Evolutionary conservation across 225 moss, liverwort and hornwort genomes (phyloP), one percentile per base, ranked within the genome.

Genomic region (Neckera pumila): DNA sequence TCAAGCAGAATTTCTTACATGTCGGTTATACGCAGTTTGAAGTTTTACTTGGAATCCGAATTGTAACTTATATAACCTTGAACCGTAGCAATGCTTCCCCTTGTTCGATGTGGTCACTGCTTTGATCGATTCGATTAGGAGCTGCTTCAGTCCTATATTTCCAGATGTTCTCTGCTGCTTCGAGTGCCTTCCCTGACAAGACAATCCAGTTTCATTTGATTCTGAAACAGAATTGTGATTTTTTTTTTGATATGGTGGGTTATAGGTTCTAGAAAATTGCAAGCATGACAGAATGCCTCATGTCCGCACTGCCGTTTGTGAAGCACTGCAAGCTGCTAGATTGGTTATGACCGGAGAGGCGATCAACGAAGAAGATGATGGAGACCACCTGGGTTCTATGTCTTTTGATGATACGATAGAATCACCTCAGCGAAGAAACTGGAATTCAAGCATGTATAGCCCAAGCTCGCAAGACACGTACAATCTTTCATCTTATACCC

Each of bases 221-320:
- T 43, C 42, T 26, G 66, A n/a, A 82, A 73, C 27, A 76, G 81
- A 70, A 67, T 58, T 47, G 6, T 61, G 45, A 36, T 25, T 59
- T 80, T 60, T 65, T 62, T 62, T 75, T 90, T 59, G 8, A 42
- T 26, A 22, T 82, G 81, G 42, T 78, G 89, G 77, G 22, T 45
- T 53, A 16, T 83, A 96, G 95, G 95, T 92, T 43, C 86, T 98
- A 73, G 97, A 95, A 65, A 94, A 90, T 76, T 95, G 95, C 89
- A 95, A 92, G 85, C 93, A 93, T 82, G 97, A 98, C 79, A 87
- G 90, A 82, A 96, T 96, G 92, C 93, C 96, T 74, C 90, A 93
- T 77, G 97, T 98, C 51, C 92, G 98, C 64, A 72, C 91, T 86
- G 97, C 98, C 42, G 94, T 92, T 79, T 90, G 89, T 86, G 97